Evolutionary conservation across 768 basidiomycete genomes (phyloP).

Genomic region (Coprinopsis sp.): DNA sequence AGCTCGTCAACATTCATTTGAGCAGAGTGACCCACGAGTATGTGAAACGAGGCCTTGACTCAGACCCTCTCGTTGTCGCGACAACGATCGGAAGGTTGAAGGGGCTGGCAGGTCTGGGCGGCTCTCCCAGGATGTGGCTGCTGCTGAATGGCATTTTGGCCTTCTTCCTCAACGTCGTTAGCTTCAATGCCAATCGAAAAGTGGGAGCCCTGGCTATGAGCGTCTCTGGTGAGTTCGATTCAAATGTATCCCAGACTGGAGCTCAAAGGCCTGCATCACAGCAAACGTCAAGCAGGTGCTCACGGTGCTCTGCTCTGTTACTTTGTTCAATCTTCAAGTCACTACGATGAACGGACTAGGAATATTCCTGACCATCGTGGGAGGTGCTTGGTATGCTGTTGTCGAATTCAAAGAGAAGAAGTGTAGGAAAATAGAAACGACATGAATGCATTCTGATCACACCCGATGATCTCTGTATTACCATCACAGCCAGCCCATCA

Average conservation of each 20-base stretch:
- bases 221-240: slow-evolving; percentile 62
- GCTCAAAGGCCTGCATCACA: slow-evolving; percentile 19
- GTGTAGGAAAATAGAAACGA: not conserved
- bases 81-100: slow-evolving; percentile 14
- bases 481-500: no score
- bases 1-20: slow-evolving; percentile 15
- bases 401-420: slow-evolving; percentile 58
- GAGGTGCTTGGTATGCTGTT: slow-evolving; percentile 77
- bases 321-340: slow-evolving; percentile 80
- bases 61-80: no score
- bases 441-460: not conserved
- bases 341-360: slow-evolving; percentile 77
- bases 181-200: slow-evolving; percentile 90
- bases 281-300: slow-evolving; percentile 93
- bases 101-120: slow-evolving; percentile 3
- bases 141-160: slow-evolving; percentile 81
- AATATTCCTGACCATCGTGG: slow-evolving; percentile 76
- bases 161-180: slow-evolving; percentile 89
- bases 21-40: not conserved
- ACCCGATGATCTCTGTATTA: no score
- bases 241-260: not conserved
- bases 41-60: not conserved
- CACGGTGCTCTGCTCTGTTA: slow-evolving; percentile 79
- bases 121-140: slow-evolving; percentile 46
- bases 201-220: slow-evolving; percentile 89